Base-by-base conservation (phyloP, 768 basidiomycete genomes). In the Xerocomellus chrysenteron region DNA sequence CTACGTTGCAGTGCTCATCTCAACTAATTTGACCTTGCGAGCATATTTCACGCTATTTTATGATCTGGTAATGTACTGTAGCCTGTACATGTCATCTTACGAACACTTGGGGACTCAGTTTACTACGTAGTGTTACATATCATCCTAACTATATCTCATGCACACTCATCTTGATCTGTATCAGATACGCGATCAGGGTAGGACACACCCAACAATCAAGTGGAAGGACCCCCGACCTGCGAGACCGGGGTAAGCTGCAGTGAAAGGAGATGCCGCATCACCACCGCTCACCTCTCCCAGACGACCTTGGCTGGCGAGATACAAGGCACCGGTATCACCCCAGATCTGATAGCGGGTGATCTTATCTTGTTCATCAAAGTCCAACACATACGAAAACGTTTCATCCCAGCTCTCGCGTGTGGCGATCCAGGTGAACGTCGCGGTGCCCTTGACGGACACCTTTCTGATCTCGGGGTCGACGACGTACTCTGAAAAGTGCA, bases 281-380 rank as follows among this genome's bases (percentile, higher is more conserved):
- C 21, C 5, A 33, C 9, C 11, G 32, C 55, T 53, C 51, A 65
- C 65, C 46, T 59, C 26, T 35, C 28, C 17, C 35, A 84, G 66
- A 64, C 73, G 62, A n/a, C 85, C 83, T 24, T 68, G 73, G 39
- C 80, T 76, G 6, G 84, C 85, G 14, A 87, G 75, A 68, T 84
- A 85, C 11, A 82, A 78, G 6, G 85, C 81, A 12, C 84, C 85
- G 8, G 85, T 82, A 68, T 88, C 86, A 12, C 82, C 83, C 85
- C 86, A 88, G 2, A 87, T 77, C 63, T 87, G 81, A 75, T 85
- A 86, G 42, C 77, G 73, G 24, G 73, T 73, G n/a, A 88, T 73
- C 68, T 81, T 86, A 52, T 70, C 64, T 30, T 78, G 76, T 24
- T 81, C 75, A 52, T 86, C 85, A 64, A 86, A 86, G 65, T 82